Evolutionary conservation across 306 rosid species (phyloP), one percentile per base, ranked within the genome.

Genomic region (Cicer pinnatifidum): DNA sequence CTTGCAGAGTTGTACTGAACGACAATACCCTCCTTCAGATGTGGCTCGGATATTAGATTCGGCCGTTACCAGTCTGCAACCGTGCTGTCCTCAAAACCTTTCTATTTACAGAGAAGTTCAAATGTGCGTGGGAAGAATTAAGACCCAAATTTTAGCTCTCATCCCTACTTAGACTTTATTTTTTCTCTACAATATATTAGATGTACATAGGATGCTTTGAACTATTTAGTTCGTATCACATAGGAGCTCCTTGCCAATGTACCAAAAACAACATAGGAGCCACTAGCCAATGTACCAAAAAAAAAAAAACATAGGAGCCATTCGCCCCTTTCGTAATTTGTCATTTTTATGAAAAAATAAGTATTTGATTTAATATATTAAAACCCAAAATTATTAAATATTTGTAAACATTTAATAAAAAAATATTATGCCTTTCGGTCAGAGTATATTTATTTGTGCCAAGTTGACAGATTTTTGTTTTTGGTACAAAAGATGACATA

Each of bases 61-160:
- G 16, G 98, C 97, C 0, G 91, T 85, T 8, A 81, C 84, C 73
- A 87, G 96, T 67, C 67, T 94, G 81, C 87, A 79, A 73, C 98
- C 97, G 0, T 81, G 83, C 72, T 86, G 89, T 62, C 82, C 96
- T 16, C 91, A 70, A 82, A 94, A 94, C 75, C 84, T 89, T 69
- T 92, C 87, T 20, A 82, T 94, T 75, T 94, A 91, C 80, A 87
- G 93, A 79, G 97, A 94, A 80, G 91, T 94, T 82, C 93, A 94
- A 76, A 89, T 82, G 90, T 91, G 92, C 90, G 84, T 94, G 87
- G 96, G 98, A 72, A 88, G 89, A 83, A 88, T 94, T 83, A 89
- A 91, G 85, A 91, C 97, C 72, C 96, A 93, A 86, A 89, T 93
- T 58, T 82, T 91, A 71, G 94, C 92, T 52, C 89, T 93, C 20